Base-by-base conservation (phyloP, 768 basidiomycete species). In the Nidula microcarpa region DNA sequence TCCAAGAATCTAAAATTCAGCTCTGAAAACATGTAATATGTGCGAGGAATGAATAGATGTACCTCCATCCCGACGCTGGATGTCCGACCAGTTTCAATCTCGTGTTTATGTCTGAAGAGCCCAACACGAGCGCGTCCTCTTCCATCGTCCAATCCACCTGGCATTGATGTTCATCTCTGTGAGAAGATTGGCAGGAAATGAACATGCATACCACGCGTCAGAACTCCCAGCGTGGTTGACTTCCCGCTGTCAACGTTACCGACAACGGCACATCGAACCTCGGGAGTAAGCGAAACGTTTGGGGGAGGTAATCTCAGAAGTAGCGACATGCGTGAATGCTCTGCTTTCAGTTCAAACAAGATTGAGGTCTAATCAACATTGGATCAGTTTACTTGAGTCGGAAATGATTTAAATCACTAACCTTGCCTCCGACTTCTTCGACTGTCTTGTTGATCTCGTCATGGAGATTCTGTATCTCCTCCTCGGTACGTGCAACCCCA, bases 61-160 rank as follows among this genome's bases (percentile, higher is more conserved):
- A 94, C 93, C 80, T 99, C 97, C 87, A 97, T 95, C 17, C 97
- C 97, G 43, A 98, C 92, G 55, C 90, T 93, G 18, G 91, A 94
- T 0, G 97, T 99, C 49, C 97, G 76, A 5, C 96, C 96, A 16
- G 89, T 94, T 72, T 98, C 97, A 50, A 98, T 77, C 69, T 99
- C 97, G 63, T 99, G 97, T 66, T 98, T 97, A 66, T 99, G 97
- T 51, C 96, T 79, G 69, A 98, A 98, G 6, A 99, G 73, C 3
- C 87, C 85, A 4, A 98, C 89, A 50, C 96, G 89, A 0, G 89
- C 89, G 48, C 82, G 80, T 0, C 88, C 89, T 66, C 88, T 74
- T 30, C 91, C 90, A 62, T 94, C 91, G 60, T 94, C 91, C 50
- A 92, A 72, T 16, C 80, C 78, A 49, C 89, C 87, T 91, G 33